A percentile compares a stretch with the other conserved stretches of the same genome.
Conservation (phyloP, 345 rosid genomes). For the Melaleuca quinquenervia region DNA sequence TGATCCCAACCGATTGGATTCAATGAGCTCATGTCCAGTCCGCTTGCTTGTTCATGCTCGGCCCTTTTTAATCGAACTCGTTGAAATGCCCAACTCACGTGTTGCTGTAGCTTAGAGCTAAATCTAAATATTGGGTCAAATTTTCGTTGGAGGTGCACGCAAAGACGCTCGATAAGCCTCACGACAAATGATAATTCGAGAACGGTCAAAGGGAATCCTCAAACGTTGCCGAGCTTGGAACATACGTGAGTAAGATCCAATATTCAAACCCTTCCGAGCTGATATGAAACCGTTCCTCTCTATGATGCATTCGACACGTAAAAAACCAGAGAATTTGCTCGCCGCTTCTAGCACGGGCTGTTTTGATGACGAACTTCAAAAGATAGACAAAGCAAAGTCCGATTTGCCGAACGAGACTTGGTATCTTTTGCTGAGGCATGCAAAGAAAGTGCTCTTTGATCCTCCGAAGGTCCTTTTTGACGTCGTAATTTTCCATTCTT, state of each 20-base stretch:
- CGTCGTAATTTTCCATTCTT: not conserved
- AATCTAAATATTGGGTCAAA: too few species aligned
- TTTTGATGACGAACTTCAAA: not conserved
- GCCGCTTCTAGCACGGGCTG: not conserved
- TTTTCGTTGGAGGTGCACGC: too few species aligned
- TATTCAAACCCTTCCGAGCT: rapidly evolving
- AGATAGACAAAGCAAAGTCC: not conserved
- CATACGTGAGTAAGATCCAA: not conserved
- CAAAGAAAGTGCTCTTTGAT: not conserved
- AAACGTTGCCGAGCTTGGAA: not conserved
- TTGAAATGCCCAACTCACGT: too few species aligned
- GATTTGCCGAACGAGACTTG: not conserved
- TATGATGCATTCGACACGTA: not conserved
- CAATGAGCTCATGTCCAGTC: too few species aligned
- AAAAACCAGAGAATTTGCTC: not conserved
- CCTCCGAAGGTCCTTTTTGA: not conserved
- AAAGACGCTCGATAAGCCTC: not conserved
- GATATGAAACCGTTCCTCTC: not conserved
- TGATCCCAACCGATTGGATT: not conserved
- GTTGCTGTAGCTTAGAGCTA: too few species aligned
- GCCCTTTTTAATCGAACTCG: too few species aligned
- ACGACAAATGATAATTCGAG: not conserved
- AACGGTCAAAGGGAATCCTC: not conserved
- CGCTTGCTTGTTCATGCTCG: too few species aligned
- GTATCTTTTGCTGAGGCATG: not conserved